Base-by-base conservation (phyloP, 305 asterid species). In the Stenogyne calaminthoides region DNA sequence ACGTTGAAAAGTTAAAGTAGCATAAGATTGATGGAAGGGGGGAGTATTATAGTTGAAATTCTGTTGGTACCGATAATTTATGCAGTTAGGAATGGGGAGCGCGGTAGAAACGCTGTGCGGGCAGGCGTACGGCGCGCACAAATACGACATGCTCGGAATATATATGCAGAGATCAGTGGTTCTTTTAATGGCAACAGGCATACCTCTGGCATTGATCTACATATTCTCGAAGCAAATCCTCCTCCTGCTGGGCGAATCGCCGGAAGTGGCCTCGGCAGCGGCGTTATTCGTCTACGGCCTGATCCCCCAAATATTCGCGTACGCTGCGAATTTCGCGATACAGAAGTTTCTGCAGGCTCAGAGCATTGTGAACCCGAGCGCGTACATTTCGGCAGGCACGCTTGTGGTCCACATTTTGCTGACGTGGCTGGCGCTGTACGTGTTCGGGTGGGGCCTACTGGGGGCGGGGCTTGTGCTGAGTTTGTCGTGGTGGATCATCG, bases 41-140 rank as follows among this genome's bases (percentile, higher is more conserved):
- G n/a, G n/a, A n/a, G n/a, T n/a, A n/a, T n/a, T n/a, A n/a, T n/a
- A n/a, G n/a, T n/a, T n/a, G n/a, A n/a, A n/a, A n/a, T n/a, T n/a
- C n/a, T n/a, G n/a, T n/a, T n/a, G n/a, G n/a, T n/a, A n/a, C n/a
- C n/a, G n/a, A n/a, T n/a, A n/a, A n/a, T 42, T 9, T 10, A 0
- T 16, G 65, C 70, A 84, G 89, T 65, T 85, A 0, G 90, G 90
- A 15, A 83, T 86, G 90, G 88, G 88, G 18, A 86, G 90, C 42
- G 90, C 90, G 0, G 86, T 86, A 11, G 90, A 86, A 60, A 86
- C 90, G 39, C 39, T 83, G 22, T 84, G 88, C 27, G 88, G 90
- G 10, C 90, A 86, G 39, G 90, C 90, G 1, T 86, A 75, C 68
- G 90, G 90, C n/a, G 88, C 90, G 0, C 76, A 73, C 15, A 46